Conservation (phyloP, 2,329 filamentous ascomycete genomes). For the Exophiala aquamarina region DNA sequence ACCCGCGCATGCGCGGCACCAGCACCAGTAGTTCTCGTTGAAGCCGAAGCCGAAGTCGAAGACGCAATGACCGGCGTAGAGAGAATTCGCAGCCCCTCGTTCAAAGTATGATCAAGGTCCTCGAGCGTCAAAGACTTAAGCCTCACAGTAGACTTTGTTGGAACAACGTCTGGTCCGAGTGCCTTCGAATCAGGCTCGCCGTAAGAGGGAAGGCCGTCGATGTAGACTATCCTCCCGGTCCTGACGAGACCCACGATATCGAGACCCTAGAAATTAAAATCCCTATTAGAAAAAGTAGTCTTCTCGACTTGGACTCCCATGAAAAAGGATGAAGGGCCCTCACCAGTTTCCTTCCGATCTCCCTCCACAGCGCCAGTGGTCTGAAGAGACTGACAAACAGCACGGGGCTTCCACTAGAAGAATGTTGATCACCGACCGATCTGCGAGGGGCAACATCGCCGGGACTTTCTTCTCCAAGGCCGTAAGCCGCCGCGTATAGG, state of each 20-base stretch:
- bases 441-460: not conserved
- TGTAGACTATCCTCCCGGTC: constrained; percentile 65
- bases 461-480: constrained; percentile 15
- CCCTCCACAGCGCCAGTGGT: constrained; percentile 76
- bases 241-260: constrained; percentile 42
- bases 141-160: constrained; percentile 1
- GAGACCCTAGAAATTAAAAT: constrained; percentile 25
- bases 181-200: constrained; percentile 8
- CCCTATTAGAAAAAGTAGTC: not conserved
- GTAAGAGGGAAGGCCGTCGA: constrained; percentile 69
- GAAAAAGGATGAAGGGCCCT: constrained; percentile 27
- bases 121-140: constrained; percentile 18
- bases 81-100: not conserved
- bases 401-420: constrained; percentile 40
- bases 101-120: constrained; percentile 13
- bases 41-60: not conserved
- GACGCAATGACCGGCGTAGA: constrained; percentile 3
- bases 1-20: constrained; percentile 4
- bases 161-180: not conserved
- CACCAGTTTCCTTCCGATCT: constrained; percentile 64
- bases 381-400: constrained; percentile 82
- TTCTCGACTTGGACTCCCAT: not conserved
- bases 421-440: too few relatives aligned
- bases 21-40: not conserved
- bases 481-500: constrained; percentile 44